Evolutionary conservation across 441 rosid genomes (phyloP).

Genomic region (Syzygium malaccense): DNA sequence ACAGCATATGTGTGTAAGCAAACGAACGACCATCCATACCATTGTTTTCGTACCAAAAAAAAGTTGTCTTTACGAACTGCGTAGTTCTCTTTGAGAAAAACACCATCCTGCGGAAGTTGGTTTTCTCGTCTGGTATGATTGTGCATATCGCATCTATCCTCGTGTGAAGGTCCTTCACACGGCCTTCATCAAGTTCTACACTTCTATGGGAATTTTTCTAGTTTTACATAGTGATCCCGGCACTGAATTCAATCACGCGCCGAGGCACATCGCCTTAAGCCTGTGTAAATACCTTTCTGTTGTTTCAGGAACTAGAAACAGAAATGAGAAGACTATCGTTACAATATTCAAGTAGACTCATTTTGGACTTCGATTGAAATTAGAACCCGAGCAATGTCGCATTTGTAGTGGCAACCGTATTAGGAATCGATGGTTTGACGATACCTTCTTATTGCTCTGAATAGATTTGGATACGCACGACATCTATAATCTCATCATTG

Average conservation of each 20-base stretch:
- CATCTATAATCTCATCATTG: background rate
- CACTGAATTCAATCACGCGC: accelerated
- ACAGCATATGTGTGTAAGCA: background rate
- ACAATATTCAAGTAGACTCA: background rate
- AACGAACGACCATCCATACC: background rate
- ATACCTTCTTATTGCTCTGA: background rate
- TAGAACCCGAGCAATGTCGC: background rate
- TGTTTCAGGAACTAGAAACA: background rate
- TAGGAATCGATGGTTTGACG: background rate
- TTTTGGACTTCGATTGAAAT: background rate
- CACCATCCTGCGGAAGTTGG: background rate
- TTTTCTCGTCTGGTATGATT: background rate
- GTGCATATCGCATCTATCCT: background rate
- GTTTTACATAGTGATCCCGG: background rate
- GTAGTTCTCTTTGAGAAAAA: background rate
- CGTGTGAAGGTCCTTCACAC: background rate
- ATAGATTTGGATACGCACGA: accelerated
- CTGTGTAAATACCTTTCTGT: background rate
- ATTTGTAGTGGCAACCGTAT: too few species aligned
- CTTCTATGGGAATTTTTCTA: background rate
- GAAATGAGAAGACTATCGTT: accelerated
- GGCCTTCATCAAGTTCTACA: background rate
- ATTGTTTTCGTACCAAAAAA: background rate
- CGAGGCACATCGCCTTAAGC: accelerated
- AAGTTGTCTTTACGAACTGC: background rate